These are phyloP conservation scores for Crithidia expoeki DNA, from an alignment of 208 protist species.

Conservation along the genomic window DNA sequence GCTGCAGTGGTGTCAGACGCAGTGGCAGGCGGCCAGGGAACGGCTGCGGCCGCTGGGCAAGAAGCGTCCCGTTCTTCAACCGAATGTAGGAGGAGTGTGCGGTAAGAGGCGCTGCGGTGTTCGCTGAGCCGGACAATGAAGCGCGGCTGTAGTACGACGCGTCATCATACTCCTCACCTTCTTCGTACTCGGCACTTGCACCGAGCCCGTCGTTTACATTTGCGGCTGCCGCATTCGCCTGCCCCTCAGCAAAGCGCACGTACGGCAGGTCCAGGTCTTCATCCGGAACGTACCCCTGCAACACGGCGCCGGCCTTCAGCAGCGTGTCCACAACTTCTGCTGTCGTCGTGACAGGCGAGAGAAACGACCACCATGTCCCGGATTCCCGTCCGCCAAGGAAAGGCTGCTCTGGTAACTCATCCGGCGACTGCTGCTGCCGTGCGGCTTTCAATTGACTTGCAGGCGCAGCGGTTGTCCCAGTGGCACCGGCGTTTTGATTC, in stretches of 20 bases:
- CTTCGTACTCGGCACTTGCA: not conserved
- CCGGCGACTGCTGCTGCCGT: not conserved
- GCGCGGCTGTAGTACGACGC: slow-evolving; percentile 1
- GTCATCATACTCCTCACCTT: not conserved
- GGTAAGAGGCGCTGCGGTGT: slow-evolving; percentile 3
- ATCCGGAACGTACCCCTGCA: slow-evolving; percentile 54
- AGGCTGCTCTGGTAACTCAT: not conserved
- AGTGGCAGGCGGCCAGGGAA: slow-evolving; percentile 40
- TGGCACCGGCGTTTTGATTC: not conserved
- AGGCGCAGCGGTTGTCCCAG: no score
- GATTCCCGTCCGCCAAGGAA: slow-evolving; percentile 45
- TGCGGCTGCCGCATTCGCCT: not conserved
- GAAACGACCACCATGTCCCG: slow-evolving; percentile 55
- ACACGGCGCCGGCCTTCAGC: slow-evolving; percentile 43
- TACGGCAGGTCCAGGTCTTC: slow-evolving; percentile 53
- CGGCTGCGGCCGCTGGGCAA: slow-evolving; percentile 2
- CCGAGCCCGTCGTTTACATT: not conserved
- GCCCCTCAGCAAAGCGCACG: slow-evolving; percentile 45
- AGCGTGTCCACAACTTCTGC: slow-evolving; percentile 56
- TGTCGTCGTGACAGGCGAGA: slow-evolving; percentile 34
- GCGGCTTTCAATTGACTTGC: no score
- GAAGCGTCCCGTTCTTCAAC: not conserved
- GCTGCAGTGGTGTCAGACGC: slow-evolving; percentile 72
- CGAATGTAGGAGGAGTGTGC: not conserved
- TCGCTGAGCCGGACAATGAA: slow-evolving; percentile 8